phyloP scores from a whole-genome alignment of 345 rosid genomes.

The Brassica rapa region DNA sequence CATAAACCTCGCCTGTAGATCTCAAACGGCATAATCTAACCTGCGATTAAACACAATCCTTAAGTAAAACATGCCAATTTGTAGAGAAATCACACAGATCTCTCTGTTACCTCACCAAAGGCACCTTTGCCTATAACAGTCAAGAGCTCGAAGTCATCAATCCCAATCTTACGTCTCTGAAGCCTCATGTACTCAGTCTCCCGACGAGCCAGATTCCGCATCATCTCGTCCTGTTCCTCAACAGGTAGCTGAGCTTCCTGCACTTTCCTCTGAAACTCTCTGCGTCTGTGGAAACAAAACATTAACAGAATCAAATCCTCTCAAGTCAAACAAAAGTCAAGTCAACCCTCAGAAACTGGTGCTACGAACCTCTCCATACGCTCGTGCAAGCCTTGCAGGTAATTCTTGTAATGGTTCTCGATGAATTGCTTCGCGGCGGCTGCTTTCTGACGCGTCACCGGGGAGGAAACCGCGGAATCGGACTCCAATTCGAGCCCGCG shows the following conservation, averaged over 20 bases:
- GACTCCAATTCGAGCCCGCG: constrained; percentile 61
- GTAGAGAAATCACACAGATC: background rate
- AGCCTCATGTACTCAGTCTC: constrained; percentile 94
- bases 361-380: constrained; percentile 75
- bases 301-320: background rate
- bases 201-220: constrained; percentile 79
- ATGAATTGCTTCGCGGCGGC: constrained; percentile 98
- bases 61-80: background rate
- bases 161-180: constrained; percentile 95
- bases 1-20: constrained; percentile 80
- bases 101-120: constrained; percentile 74
- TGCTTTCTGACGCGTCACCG: constrained; percentile 93
- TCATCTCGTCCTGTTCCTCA: constrained; percentile 89
- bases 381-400: constrained; percentile 91
- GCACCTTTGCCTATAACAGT: constrained; percentile 95
- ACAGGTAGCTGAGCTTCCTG: constrained; percentile 81
- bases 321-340: constrained; percentile 20
- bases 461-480: constrained; percentile 84
- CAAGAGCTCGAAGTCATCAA: constrained; percentile 90
- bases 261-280: constrained; percentile 76
- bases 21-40: constrained; percentile 89
- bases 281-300: constrained; percentile 51
- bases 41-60: constrained; percentile 44
- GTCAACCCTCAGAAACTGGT: background rate
- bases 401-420: constrained; percentile 94